phyloP scores from a whole-genome alignment of 2,329 filamentous ascomycete species.

The Lasiodiplodia theobromae region DNA sequence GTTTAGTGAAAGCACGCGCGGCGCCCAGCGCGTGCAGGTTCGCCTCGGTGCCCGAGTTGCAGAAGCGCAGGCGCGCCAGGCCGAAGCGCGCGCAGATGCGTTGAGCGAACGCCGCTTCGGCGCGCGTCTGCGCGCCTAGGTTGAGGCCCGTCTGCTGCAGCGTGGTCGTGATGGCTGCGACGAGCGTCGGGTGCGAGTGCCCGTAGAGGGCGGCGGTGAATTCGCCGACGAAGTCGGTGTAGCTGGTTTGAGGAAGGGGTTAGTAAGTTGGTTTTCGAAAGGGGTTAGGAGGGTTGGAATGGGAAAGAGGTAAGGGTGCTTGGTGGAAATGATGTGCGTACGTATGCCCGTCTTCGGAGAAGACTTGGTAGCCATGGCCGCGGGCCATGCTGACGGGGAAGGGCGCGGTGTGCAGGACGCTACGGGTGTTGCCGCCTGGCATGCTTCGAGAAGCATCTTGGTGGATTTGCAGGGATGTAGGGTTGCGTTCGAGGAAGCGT shows the following conservation, averaged over 20 bases:
- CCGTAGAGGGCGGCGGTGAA: constrained; percentile 40
- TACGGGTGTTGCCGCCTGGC: constrained; percentile 50
- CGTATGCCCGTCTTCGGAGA: constrained; percentile 42
- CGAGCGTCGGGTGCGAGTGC: constrained; percentile 41
- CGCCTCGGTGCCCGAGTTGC: constrained; percentile 42
- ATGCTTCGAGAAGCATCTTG: constrained; percentile 40
- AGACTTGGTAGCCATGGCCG: constrained; percentile 39
- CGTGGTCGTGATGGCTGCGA: constrained; percentile 35
- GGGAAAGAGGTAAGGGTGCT: neutral
- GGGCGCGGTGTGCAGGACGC: constrained; percentile 45
- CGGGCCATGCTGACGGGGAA: constrained; percentile 46
- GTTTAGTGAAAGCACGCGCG: constrained; percentile 57
- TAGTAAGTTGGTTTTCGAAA: constrained; percentile 1
- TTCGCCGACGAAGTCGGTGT: constrained; percentile 41
- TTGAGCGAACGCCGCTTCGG: constrained; percentile 36
- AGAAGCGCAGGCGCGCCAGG: constrained; percentile 38
- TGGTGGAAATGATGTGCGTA: constrained; percentile 18
- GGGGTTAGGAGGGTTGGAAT: no score
- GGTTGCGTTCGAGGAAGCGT: constrained; percentile 35
- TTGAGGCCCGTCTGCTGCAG: constrained; percentile 36
- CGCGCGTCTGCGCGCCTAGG: constrained; percentile 37
- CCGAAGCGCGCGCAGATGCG: constrained; percentile 37
- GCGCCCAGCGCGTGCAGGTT: constrained; percentile 39
- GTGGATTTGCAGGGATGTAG: constrained; percentile 39
- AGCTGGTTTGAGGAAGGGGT: constrained; percentile 39